A percentile compares a stretch with the other conserved stretches of the same genome.
Evolutionary conservation across 805 yeast genomes (phyloP).

Genomic region (Cyberlindnera mrakii): DNA sequence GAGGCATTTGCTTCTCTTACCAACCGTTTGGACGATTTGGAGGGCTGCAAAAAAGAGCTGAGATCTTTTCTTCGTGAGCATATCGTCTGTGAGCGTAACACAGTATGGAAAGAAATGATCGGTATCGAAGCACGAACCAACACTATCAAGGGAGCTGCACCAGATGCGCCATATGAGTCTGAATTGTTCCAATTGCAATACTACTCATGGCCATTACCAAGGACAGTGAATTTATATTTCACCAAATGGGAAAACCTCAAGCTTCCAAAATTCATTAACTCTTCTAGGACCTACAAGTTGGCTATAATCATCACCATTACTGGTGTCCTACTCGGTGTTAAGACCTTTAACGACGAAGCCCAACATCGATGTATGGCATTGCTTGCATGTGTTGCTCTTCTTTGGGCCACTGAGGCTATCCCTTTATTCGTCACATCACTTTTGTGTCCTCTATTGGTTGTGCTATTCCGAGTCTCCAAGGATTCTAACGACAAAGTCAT

Average conservation of each 20-base stretch:
- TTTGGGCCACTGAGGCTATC: constrained; percentile 95
- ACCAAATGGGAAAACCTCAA: constrained; percentile 26
- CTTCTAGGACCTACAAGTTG: constrained; percentile 29
- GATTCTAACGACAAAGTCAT: constrained; percentile 46
- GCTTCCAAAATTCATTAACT: constrained; percentile 35
- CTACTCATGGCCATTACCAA: constrained; percentile 27
- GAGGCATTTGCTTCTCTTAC: constrained; percentile 48
- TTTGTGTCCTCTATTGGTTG: constrained; percentile 74
- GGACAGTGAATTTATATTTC: constrained; percentile 20
- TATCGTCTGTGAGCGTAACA: constrained; percentile 93
- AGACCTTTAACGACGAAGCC: constrained; percentile 55
- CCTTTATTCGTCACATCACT: constrained; percentile 91
- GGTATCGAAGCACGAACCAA: constrained; percentile 70
- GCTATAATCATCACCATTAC: constrained; percentile 43
- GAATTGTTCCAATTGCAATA: constrained; percentile 29
- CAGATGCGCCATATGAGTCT: constrained; percentile 26
- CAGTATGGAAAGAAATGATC: constrained; percentile 94
- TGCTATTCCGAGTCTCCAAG: constrained; percentile 59
- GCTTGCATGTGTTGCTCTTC: constrained; percentile 55
- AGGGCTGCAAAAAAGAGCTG: constrained; percentile 45
- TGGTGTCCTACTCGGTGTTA: constrained; percentile 46
- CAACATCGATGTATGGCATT: constrained; percentile 63
- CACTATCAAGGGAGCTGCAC: constrained; percentile 30
- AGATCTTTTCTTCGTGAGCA: constrained; percentile 74
- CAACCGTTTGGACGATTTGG: constrained; percentile 28